Percentiles rank a stretch among this genome's conserved stretches.
Evolutionary conservation across 116 monocot species (phyloP).

Genomic region (Zostera marina): DNA sequence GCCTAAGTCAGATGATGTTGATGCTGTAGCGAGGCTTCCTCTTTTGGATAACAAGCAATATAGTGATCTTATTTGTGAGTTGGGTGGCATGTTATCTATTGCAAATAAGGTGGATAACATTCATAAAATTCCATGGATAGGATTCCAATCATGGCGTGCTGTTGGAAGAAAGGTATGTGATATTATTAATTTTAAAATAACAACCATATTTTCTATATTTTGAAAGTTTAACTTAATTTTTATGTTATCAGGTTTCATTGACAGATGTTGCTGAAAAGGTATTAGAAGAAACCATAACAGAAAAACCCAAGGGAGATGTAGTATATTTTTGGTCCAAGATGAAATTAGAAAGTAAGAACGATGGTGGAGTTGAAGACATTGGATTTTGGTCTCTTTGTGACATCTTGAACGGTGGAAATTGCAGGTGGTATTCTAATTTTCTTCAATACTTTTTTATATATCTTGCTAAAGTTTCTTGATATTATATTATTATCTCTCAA

Average conservation of each 20-base stretch:
- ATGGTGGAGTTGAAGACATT: slow-evolving; percentile 1
- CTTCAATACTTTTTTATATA: too few relatives aligned
- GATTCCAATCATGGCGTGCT: slow-evolving; percentile 94
- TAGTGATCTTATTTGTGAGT: slow-evolving; percentile 65
- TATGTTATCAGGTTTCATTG: slow-evolving; percentile 50
- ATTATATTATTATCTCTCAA: too few relatives aligned
- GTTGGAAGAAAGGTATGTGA: slow-evolving; percentile 52
- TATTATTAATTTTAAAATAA: too few relatives aligned
- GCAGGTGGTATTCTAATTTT: too few relatives aligned
- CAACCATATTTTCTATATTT: background rate
- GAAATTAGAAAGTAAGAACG: slow-evolving; percentile 21
- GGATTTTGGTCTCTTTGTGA: slow-evolving; percentile 57
- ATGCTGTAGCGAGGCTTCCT: slow-evolving; percentile 65
- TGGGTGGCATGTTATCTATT: slow-evolving; percentile 77
- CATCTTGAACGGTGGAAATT: too few relatives aligned
- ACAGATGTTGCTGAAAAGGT: slow-evolving; percentile 42
- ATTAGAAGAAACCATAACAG: slow-evolving; percentile 31
- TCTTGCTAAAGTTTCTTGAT: too few relatives aligned
- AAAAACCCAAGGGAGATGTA: slow-evolving; percentile 39
- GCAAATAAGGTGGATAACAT: slow-evolving; percentile 67
- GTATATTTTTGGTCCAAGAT: slow-evolving; percentile 66
- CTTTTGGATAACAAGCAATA: slow-evolving; percentile 49
- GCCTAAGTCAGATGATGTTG: slow-evolving; percentile 64
- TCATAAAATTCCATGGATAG: slow-evolving; percentile 92
- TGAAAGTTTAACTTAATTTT: slow-evolving; percentile 5